phyloP scores from a whole-genome alignment of 179 eudicot species.

The Spinacia oleracea region DNA sequence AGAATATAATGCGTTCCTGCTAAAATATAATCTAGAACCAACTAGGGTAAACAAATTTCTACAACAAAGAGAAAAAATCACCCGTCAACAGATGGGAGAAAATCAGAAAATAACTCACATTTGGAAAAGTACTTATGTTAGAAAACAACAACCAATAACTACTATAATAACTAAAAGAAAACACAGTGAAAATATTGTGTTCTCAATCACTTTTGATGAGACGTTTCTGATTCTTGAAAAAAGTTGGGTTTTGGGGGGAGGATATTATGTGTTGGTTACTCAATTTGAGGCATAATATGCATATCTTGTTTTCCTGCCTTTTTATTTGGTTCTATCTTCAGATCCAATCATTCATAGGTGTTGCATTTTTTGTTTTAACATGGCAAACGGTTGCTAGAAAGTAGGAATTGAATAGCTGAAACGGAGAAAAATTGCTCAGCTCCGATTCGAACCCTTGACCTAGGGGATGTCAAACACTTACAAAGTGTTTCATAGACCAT shows the following conservation, averaged over 20 bases:
- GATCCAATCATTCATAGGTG: background rate
- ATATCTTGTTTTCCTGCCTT: too few species aligned
- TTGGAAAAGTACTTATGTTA: too few species aligned
- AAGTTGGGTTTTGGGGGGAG: background rate
- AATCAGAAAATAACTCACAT: background rate
- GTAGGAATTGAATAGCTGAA: too few species aligned
- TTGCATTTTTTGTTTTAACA: conserved; percentile 9
- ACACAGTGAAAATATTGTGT: too few species aligned
- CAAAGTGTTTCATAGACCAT: too few species aligned
- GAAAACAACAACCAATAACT: too few species aligned
- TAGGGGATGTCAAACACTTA: too few species aligned
- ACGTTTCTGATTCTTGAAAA: too few species aligned
- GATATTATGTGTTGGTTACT: background rate
- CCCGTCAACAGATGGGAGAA: background rate
- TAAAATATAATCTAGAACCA: background rate
- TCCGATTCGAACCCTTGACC: too few species aligned
- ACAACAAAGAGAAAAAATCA: background rate
- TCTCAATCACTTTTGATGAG: too few species aligned
- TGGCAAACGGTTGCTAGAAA: background rate
- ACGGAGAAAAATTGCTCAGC: too few species aligned
- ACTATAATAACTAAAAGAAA: too few species aligned
- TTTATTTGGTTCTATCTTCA: background rate
- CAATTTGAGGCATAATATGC: background rate
- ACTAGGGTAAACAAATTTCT: background rate
- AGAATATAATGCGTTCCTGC: background rate